Conservation (phyloP, 352 stramenopile genomes). For the Phytophthora gonapodyides region DNA sequence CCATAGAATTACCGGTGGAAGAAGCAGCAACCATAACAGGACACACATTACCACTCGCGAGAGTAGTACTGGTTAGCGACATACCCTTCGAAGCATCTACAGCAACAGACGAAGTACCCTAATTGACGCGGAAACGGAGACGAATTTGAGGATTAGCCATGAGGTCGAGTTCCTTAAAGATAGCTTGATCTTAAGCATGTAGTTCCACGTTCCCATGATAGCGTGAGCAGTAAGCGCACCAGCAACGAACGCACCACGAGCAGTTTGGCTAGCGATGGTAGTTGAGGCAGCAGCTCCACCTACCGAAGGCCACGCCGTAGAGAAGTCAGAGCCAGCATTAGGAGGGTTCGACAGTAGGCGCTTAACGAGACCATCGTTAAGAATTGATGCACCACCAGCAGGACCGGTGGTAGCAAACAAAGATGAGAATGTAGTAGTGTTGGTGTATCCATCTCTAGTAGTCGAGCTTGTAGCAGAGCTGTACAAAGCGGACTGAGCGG, state of each 20-base stretch:
- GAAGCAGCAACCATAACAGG: background rate
- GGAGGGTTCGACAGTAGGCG: constrained; percentile 17
- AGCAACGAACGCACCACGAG: constrained; percentile 5
- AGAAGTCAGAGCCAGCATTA: constrained; percentile 5
- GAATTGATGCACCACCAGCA: constrained; percentile 1
- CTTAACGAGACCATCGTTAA: constrained; percentile 20
- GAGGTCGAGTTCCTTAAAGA: constrained; percentile 10
- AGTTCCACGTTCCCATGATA: constrained; percentile 17
- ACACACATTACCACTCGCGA: background rate
- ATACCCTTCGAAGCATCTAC: background rate
- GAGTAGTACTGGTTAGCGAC: constrained; percentile 3
- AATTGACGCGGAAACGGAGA: constrained; percentile 14
- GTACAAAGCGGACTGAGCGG: constrained; percentile 16
- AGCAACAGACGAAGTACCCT: constrained; percentile 9
- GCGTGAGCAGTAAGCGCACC: background rate
- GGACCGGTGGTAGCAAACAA: background rate
- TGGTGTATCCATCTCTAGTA: constrained; percentile 27
- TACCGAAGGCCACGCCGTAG: background rate
- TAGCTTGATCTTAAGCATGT: constrained; percentile 13
- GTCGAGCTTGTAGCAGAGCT: background rate
- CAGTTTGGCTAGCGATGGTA: constrained; percentile 1
- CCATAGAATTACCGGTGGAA: background rate
- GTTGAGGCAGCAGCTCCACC: constrained; percentile 3
- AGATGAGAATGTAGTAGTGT: constrained; percentile 17
- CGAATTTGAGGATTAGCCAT: constrained; percentile 16